phyloP scores from a whole-genome alignment of 164 flowering plant species.

The Brasenia schreberi region DNA sequence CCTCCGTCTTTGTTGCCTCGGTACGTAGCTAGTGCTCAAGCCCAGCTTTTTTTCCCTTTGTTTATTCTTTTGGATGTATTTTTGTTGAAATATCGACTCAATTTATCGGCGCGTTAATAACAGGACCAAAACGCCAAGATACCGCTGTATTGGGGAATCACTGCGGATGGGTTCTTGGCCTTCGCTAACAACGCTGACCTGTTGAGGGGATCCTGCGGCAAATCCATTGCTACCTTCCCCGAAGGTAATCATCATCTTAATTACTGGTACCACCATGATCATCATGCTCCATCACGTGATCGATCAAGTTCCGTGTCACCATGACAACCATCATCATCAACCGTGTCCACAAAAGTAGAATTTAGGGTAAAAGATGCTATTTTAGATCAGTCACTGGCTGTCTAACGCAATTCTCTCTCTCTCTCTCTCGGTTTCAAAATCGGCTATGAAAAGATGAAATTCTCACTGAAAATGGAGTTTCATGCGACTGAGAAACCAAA shows the following conservation, averaged over 20 bases:
- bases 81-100: neutral
- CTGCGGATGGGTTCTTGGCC: slow-evolving; percentile 65
- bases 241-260: slow-evolving; percentile 20
- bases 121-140: slow-evolving; percentile 34
- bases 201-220: slow-evolving; percentile 58
- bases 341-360: too few species aligned
- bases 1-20: slow-evolving; percentile 50
- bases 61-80: neutral
- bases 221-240: slow-evolving; percentile 78
- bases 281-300: too few species aligned
- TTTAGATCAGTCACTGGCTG: too few species aligned
- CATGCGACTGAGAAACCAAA: too few species aligned
- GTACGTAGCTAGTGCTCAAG: slow-evolving; percentile 15
- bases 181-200: slow-evolving; percentile 44
- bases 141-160: slow-evolving; percentile 65
- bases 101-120: neutral
- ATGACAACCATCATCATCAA: too few species aligned
- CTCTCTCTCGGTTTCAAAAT: too few species aligned
- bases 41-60: neutral
- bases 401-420: too few species aligned
- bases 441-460: too few species aligned
- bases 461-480: too few species aligned
- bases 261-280: neutral
- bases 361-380: too few species aligned
- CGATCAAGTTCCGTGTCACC: too few species aligned